Evolutionary conservation across 441 rosid species (phyloP).

Genomic region (Gossypium davidsonii): DNA sequence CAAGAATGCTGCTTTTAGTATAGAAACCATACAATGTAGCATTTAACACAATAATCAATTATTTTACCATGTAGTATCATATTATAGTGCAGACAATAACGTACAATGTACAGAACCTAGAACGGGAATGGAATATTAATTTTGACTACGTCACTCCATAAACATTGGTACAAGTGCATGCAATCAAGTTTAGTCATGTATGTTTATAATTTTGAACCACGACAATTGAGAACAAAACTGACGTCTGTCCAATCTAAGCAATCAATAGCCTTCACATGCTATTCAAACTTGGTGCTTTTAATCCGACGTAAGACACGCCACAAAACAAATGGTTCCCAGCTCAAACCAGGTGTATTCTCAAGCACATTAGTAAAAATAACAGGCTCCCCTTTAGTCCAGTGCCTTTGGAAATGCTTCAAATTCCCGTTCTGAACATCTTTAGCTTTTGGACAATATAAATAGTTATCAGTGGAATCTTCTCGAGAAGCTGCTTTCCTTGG

Average conservation of each 20-base stretch:
- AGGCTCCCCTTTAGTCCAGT: constrained; percentile 79
- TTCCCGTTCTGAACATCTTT: constrained; percentile 32
- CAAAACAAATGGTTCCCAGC: constrained; percentile 94
- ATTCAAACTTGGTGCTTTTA: constrained; percentile 29
- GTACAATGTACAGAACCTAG: neutral
- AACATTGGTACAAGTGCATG: neutral
- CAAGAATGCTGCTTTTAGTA: neutral
- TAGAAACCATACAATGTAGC: neutral
- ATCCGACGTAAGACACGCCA: constrained; percentile 73
- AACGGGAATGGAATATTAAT: neutral
- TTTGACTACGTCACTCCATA: neutral
- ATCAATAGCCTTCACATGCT: constrained; percentile 53
- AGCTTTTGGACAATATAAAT: constrained; percentile 56
- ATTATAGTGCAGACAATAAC: neutral
- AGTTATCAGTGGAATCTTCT: constrained; percentile 52
- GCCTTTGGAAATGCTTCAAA: constrained; percentile 64
- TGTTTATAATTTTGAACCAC: neutral
- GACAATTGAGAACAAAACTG: constrained; percentile 17
- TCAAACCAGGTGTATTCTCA: constrained; percentile 60
- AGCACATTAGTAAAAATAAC: constrained; percentile 70
- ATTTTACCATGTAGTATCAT: neutral
- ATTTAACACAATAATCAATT: neutral
- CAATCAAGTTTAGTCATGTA: neutral
- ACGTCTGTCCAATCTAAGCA: constrained; percentile 79
- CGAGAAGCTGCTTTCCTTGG: constrained; percentile 63